Conservation (phyloP, 2,329 filamentous ascomycete species). For the Whalleya microplaca region DNA sequence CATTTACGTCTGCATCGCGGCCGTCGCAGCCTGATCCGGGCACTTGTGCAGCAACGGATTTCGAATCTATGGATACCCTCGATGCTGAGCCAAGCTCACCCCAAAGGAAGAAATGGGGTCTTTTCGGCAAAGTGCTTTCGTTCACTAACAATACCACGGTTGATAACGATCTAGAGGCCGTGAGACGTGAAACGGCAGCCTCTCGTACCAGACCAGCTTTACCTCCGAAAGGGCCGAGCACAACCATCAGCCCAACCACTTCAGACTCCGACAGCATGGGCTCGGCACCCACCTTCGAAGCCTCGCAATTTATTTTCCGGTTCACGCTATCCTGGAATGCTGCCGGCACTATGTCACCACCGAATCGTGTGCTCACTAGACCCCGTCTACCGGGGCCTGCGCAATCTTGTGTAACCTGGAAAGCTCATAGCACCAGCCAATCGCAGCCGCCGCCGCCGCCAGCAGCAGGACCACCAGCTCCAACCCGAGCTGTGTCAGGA, state of each 20-base stretch:
- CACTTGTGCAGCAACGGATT: conserved; percentile 30
- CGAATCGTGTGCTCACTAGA: conserved; percentile 65
- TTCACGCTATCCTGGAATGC: conserved; percentile 72
- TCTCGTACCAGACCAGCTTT: conserved; percentile 43
- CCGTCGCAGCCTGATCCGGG: conserved; percentile 32
- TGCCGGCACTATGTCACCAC: conserved; percentile 54
- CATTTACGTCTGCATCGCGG: conserved; percentile 37
- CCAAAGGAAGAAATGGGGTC: conserved; percentile 64
- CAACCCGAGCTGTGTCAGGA: conserved; percentile 54
- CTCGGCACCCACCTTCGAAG: conserved; percentile 58
- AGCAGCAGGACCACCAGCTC: conserved; percentile 44
- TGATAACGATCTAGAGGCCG: conserved; percentile 54
- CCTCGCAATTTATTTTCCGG: conserved; percentile 69
- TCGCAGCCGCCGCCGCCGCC: conserved; percentile 43
- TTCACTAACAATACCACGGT: conserved; percentile 41
- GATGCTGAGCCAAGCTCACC: conserved; percentile 31
- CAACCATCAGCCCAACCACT: conserved; percentile 40
- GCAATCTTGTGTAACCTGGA: conserved; percentile 61
- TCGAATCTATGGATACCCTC: conserved; percentile 32
- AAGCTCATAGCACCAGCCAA: conserved; percentile 44
- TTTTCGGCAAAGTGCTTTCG: conserved; percentile 66
- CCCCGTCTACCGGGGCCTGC: conserved; percentile 73
- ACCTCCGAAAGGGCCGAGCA: conserved; percentile 43
- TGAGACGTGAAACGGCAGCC: conserved; percentile 55
- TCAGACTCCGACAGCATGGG: conserved; percentile 58